phyloP scores from a whole-genome alignment of 352 stramenopile species.

The Salisapilia sapeloensis region DNA sequence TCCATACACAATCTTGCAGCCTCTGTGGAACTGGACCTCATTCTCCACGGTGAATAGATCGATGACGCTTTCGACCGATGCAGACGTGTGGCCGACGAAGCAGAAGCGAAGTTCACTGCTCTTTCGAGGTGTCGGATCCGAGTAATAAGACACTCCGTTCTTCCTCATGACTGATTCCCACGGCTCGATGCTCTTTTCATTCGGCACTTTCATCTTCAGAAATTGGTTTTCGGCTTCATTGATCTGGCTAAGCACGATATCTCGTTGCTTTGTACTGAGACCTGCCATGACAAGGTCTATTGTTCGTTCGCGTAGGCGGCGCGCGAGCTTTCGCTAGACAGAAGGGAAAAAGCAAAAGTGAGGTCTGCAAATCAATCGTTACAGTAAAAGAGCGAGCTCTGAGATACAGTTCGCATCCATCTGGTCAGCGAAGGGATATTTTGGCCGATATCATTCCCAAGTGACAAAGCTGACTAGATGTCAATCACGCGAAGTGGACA shows the following conservation, averaged over 20 bases:
- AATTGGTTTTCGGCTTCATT: conserved; percentile 12
- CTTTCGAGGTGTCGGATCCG: conserved; percentile 11
- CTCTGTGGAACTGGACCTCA: conserved; percentile 11
- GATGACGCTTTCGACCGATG: conserved; percentile 16
- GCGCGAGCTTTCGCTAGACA: no score
- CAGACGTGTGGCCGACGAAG: conserved; percentile 10
- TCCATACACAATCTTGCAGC: conserved; percentile 19
- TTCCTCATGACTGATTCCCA: conserved; percentile 15
- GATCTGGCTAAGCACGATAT: conserved; percentile 11
- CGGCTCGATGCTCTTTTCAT: conserved; percentile 8
- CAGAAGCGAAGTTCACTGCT: conserved; percentile 18
- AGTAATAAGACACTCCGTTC: conserved; percentile 17
- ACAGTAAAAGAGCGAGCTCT: no score
- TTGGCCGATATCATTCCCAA: no score
- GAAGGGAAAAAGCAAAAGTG: no score
- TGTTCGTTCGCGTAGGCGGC: no score
- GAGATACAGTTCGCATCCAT: no score
- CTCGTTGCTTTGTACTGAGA: conserved; percentile 8
- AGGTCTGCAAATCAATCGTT: no score
- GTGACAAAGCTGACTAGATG: no score
- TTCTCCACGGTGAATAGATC: conserved; percentile 15
- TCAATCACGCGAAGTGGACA: no score
- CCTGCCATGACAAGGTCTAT: no score
- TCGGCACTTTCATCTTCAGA: conserved; percentile 15
- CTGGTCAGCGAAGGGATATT: no score